Evolutionary conservation across 495 filamentous ascomycete species (phyloP).

Genomic region (Choiromyces venosus): DNA sequence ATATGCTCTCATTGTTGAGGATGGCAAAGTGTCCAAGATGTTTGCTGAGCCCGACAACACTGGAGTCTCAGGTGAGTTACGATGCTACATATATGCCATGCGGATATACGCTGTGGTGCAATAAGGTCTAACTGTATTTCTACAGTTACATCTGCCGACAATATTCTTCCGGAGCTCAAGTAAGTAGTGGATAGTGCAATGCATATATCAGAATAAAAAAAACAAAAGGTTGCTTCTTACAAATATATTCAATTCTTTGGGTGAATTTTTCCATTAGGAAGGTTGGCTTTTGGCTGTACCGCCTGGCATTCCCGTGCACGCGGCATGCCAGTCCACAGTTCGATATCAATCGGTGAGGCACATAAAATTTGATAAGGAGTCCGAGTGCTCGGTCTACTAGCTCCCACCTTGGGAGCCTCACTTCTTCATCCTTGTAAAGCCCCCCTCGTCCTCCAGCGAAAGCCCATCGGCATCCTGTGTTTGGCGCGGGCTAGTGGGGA

Average conservation of each 20-base stretch:
- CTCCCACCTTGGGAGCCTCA: neutral
- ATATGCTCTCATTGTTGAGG: conserved; percentile 72
- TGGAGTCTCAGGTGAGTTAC: conserved; percentile 66
- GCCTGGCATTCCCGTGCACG: neutral
- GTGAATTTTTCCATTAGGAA: neutral
- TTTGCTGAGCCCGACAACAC: conserved; percentile 92
- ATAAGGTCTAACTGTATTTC: neutral
- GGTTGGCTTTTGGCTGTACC: neutral
- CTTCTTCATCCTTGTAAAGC: neutral
- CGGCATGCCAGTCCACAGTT: neutral
- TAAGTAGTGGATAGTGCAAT: conserved; percentile 7
- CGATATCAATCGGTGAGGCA: neutral
- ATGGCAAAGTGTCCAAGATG: conserved; percentile 69
- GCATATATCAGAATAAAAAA: neutral
- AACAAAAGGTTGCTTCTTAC: neutral
- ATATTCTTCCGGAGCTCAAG: conserved; percentile 1
- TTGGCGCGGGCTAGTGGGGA: neutral
- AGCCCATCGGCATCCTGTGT: neutral
- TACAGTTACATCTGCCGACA: conserved; percentile 11
- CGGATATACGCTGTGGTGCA: neutral
- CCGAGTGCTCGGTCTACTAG: neutral
- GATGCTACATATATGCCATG: neutral
- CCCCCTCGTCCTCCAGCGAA: neutral
- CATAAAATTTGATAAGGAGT: neutral
- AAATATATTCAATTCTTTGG: neutral